These are phyloP conservation scores for Murraya paniculata DNA, from an alignment of 345 rosid species.

Conservation along the genomic window DNA sequence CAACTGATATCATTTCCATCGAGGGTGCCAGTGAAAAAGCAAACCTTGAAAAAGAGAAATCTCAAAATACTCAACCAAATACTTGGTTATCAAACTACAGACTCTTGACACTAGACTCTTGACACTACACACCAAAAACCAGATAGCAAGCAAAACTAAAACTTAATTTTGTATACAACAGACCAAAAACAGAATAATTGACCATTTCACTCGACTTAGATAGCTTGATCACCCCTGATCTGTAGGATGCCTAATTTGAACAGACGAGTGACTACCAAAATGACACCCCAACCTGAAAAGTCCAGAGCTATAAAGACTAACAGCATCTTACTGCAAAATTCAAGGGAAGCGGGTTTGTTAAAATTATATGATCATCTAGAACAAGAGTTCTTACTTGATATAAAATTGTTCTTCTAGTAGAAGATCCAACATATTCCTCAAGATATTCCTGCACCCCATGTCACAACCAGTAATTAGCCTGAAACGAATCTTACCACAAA, in stretches of 20 bases:
- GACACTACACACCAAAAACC: background rate
- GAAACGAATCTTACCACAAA: conserved; percentile 1
- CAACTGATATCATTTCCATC: background rate
- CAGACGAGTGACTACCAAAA: background rate
- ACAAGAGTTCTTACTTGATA: conserved; percentile 54
- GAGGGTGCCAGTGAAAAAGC: background rate
- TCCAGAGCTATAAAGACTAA: background rate
- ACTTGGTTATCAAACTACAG: background rate
- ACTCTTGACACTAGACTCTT: background rate
- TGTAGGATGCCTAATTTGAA: background rate
- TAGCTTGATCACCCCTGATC: background rate
- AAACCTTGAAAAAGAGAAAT: background rate
- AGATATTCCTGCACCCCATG: conserved; percentile 62
- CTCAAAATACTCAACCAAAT: background rate
- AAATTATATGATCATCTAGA: conserved; percentile 4
- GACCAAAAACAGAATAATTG: background rate
- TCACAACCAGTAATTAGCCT: background rate
- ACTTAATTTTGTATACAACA: background rate
- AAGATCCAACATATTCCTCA: conserved; percentile 62
- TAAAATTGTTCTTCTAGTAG: conserved; percentile 63
- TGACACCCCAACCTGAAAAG: background rate
- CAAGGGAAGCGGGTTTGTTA: background rate
- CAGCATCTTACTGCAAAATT: background rate
- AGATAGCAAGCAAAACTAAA: background rate
- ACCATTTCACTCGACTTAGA: background rate